These are phyloP conservation scores for Vaccinium vitisidaea DNA, from an alignment of 148 eudicot species.

Conservation along the genomic window DNA sequence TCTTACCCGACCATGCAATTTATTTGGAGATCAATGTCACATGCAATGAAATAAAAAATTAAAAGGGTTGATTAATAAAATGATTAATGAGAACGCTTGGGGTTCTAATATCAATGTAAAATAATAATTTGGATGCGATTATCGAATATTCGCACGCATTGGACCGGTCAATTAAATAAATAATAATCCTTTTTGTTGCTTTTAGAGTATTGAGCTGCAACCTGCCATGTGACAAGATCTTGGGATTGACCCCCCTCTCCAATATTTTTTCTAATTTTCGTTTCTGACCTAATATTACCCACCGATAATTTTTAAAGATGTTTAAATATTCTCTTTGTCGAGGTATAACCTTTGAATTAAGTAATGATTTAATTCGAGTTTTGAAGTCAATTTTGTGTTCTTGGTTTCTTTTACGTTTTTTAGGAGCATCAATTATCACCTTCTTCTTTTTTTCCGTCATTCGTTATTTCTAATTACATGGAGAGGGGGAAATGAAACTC, in stretches of 20 bases:
- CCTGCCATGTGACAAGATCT: conserved; percentile 40
- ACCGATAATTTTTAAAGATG: neutral
- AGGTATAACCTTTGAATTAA: neutral
- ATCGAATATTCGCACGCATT: conserved; percentile 46
- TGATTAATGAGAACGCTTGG: conserved; percentile 21
- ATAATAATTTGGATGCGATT: conserved; percentile 34
- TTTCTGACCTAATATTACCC: conserved; percentile 16
- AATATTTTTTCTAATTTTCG: conserved; percentile 10
- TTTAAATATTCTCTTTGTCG: neutral
- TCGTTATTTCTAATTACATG: too few relatives aligned
- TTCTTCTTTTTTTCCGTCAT: too few relatives aligned
- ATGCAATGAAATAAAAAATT: conserved; percentile 23
- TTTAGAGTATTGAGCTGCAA: conserved; percentile 17
- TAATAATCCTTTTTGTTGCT: neutral
- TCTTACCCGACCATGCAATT: conserved; percentile 12
- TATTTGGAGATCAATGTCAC: conserved; percentile 27
- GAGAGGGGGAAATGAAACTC: too few relatives aligned
- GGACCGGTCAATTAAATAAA: conserved; percentile 19
- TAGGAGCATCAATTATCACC: neutral
- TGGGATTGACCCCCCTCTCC: conserved; percentile 38
- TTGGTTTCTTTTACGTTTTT: neutral
- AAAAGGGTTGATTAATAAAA: conserved; percentile 29
- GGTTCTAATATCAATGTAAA: conserved; percentile 7
- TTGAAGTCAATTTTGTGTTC: neutral
- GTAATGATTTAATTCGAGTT: neutral